Conservation (phyloP, 441 rosid species). For the Capsella rubella region DNA sequence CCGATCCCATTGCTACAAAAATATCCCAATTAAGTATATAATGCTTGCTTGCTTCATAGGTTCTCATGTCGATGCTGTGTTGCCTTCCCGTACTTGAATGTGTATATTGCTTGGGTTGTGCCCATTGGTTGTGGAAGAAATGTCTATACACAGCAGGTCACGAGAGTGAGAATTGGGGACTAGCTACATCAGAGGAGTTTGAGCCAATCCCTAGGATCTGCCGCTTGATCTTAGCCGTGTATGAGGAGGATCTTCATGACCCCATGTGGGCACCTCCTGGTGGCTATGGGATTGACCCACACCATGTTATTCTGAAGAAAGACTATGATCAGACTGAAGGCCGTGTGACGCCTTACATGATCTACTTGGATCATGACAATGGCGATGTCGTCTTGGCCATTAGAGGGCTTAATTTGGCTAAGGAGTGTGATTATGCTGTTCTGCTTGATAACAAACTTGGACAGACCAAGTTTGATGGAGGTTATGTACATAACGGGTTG, state of each 20-base stretch:
- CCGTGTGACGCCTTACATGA: conserved; percentile 71
- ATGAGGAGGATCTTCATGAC: conserved; percentile 74
- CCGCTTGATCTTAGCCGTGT: conserved; percentile 67
- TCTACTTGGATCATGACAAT: conserved; percentile 75
- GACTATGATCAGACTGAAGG: conserved; percentile 71
- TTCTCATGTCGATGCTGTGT: conserved; percentile 72
- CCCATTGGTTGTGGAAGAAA: conserved; percentile 83
- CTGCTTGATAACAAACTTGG: conserved; percentile 86
- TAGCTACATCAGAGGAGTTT: conserved; percentile 75
- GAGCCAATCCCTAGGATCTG: conserved; percentile 79
- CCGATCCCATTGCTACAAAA: conserved; percentile 8
- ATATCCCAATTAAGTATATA: conserved; percentile 14
- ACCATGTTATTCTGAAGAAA: conserved; percentile 64
- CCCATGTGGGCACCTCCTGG: conserved; percentile 88
- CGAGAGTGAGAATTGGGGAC: conserved; percentile 87
- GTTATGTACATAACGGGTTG: conserved; percentile 88
- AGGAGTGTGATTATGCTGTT: conserved; percentile 81
- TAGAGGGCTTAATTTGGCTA: conserved; percentile 81
- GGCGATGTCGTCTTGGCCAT: conserved; percentile 66
- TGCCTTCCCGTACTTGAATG: conserved; percentile 83
- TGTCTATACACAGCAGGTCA: conserved; percentile 85
- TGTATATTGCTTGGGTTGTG: conserved; percentile 82
- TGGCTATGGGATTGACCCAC: conserved; percentile 78
- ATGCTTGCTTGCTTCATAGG: conserved; percentile 56
- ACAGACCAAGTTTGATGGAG: conserved; percentile 84